These are phyloP conservation scores for Bisporella sp. DNA, from an alignment of 2,329 filamentous ascomycete genomes.

Conservation along the genomic window DNA sequence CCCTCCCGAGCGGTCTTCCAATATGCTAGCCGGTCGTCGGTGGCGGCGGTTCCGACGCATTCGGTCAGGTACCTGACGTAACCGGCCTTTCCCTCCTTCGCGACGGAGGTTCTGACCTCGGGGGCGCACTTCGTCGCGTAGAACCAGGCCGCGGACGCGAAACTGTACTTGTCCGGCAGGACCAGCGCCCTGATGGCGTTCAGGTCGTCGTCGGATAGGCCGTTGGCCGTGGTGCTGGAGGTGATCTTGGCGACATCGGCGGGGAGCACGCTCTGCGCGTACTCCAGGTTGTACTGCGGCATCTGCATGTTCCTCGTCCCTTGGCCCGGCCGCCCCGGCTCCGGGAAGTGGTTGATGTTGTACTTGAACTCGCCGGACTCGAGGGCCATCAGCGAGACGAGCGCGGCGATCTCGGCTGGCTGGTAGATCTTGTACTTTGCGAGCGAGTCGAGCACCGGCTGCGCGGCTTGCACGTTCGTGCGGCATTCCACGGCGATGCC, in stretches of 20 bases:
- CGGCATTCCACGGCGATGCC: slow-evolving; percentile 42
- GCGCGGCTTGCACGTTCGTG: slow-evolving; percentile 43
- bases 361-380: slow-evolving; percentile 57
- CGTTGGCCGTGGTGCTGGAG: slow-evolving; percentile 20
- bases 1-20: slow-evolving; percentile 41
- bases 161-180: slow-evolving; percentile 41
- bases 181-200: slow-evolving; percentile 43
- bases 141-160: slow-evolving; percentile 56
- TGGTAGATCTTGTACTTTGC: slow-evolving; percentile 42
- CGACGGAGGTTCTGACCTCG: slow-evolving; percentile 36
- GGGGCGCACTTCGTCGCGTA: slow-evolving; percentile 44
- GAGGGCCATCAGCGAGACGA: slow-evolving; percentile 53
- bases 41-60: slow-evolving; percentile 45
- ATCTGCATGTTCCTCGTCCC: slow-evolving; percentile 61
- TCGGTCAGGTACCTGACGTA: slow-evolving; percentile 45
- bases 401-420: slow-evolving; percentile 49
- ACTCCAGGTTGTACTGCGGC: slow-evolving; percentile 45
- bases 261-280: slow-evolving; percentile 40
- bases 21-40: slow-evolving; percentile 37
- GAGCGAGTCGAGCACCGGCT: slow-evolving; percentile 44
- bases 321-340: slow-evolving; percentile 43
- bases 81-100: slow-evolving; percentile 35
- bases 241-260: slow-evolving; percentile 21
- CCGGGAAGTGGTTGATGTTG: slow-evolving; percentile 50
- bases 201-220: slow-evolving; percentile 29